Conservation (phyloP, 2,329 filamentous ascomycete genomes). For the Daldinia eschscholtzii region DNA sequence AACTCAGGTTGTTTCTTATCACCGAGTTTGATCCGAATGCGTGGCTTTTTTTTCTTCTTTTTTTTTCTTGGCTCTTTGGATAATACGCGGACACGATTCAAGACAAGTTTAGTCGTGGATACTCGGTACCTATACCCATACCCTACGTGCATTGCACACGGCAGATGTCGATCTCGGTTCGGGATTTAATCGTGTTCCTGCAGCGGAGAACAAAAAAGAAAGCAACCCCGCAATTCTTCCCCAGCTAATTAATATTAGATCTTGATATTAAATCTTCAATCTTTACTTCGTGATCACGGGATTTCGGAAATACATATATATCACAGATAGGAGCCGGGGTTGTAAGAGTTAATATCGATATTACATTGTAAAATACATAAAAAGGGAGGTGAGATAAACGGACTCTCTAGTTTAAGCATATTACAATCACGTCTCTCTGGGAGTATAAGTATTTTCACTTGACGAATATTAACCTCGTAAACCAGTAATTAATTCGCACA, state of each 20-base stretch:
- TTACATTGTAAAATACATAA: no score
- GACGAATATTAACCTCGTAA: background rate
- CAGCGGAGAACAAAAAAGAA: background rate
- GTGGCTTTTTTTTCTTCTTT: slow-evolving; percentile 15
- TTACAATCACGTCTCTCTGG: background rate
- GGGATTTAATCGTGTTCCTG: slow-evolving; percentile 6
- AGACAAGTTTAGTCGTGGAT: background rate
- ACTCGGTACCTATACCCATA: background rate
- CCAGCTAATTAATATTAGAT: background rate
- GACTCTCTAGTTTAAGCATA: no score
- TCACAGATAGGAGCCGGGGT: background rate
- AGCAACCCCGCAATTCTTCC: background rate
- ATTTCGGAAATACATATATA: background rate
- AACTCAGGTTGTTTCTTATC: slow-evolving; percentile 23
- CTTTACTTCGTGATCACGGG: background rate
- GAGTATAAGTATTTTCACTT: background rate
- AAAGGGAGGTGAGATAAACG: no score
- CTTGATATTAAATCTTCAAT: background rate
- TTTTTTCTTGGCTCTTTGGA: slow-evolving; percentile 7
- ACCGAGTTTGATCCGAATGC: slow-evolving; percentile 10
- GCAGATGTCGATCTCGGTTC: background rate
- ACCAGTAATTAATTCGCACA: background rate
- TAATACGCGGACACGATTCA: background rate
- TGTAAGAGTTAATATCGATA: no score
- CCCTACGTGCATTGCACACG: background rate